Conservation (phyloP, 208 protist genomes). For the Trypanosoma brucei region DNA sequence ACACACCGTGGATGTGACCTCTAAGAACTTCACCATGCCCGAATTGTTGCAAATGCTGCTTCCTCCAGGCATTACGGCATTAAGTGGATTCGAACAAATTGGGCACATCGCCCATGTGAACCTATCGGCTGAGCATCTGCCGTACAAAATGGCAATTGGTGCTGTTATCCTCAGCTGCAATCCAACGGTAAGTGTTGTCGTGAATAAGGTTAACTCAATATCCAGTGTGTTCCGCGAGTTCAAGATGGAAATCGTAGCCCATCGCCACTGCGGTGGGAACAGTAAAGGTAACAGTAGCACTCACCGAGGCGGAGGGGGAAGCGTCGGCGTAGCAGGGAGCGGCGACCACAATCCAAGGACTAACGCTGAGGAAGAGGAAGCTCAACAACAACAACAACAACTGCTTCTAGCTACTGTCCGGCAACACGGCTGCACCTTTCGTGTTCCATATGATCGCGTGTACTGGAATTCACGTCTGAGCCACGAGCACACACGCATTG, state of each 20-base stretch:
- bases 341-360: no score
- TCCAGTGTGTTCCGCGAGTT: slow-evolving; percentile 95
- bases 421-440: slow-evolving; percentile 92
- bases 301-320: neutral
- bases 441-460: slow-evolving; percentile 95
- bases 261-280: slow-evolving; percentile 34
- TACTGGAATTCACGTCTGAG: slow-evolving; percentile 98
- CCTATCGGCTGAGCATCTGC: slow-evolving; percentile 87
- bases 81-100: slow-evolving; percentile 86
- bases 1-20: slow-evolving; percentile 41
- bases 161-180: slow-evolving; percentile 96
- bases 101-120: slow-evolving; percentile 98
- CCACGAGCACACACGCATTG: slow-evolving; percentile 92
- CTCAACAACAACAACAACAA: slow-evolving; percentile 11
- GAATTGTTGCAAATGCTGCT: slow-evolving; percentile 65
- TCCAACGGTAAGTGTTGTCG: slow-evolving; percentile 90
- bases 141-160: slow-evolving; percentile 91
- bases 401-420: slow-evolving; percentile 72
- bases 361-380: no score
- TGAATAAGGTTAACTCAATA: slow-evolving; percentile 96
- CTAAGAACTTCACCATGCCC: slow-evolving; percentile 80
- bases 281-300: slow-evolving; percentile 2
- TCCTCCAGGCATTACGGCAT: slow-evolving; percentile 16
- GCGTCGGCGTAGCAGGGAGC: no score
- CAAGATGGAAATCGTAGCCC: slow-evolving; percentile 95